These are phyloP conservation scores for Agroathelia rolfsii DNA, from an alignment of 1,284 basidiomycete genomes.

Conservation along the genomic window DNA sequence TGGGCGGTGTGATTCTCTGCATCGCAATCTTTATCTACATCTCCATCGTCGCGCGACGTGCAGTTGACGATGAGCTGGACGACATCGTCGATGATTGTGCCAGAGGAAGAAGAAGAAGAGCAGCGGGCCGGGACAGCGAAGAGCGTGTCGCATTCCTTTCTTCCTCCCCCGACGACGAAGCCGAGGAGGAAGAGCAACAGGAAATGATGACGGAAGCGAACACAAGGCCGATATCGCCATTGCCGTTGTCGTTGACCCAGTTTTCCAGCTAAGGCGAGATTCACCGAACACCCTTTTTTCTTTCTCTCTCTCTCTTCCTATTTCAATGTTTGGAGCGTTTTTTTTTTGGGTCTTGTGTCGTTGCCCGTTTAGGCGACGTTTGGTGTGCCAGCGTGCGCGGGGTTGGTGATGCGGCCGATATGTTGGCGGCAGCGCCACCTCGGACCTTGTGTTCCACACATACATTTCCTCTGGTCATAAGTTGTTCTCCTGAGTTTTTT, in stretches of 20 bases:
- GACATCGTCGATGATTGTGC: slow-evolving; percentile 28
- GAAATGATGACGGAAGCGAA: too few species aligned
- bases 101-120: slow-evolving; percentile 24
- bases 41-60: slow-evolving; percentile 67
- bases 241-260: slow-evolving; percentile 25
- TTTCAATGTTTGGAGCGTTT: too few species aligned
- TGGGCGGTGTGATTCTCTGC: slow-evolving; percentile 63
- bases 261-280: slow-evolving; percentile 8
- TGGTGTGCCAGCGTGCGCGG: too few species aligned
- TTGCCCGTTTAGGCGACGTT: too few species aligned
- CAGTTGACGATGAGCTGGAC: slow-evolving; percentile 71
- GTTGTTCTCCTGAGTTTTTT: too few species aligned
- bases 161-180: slow-evolving; percentile 9
- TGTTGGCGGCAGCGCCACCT: too few species aligned
- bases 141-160: slow-evolving; percentile 37
- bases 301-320: too few species aligned
- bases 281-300: background rate
- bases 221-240: slow-evolving; percentile 28
- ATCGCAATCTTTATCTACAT: slow-evolving; percentile 73
- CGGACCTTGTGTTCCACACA: too few species aligned
- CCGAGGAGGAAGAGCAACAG: slow-evolving; percentile 16
- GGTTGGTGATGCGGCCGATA: too few species aligned
- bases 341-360: too few species aligned
- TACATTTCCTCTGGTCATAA: too few species aligned
- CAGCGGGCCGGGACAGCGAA: slow-evolving; percentile 31